These are phyloP conservation scores for Miscanthus sacchariflorus DNA, from an alignment of 202 grass and related monocot genomes.

Conservation along the genomic window DNA sequence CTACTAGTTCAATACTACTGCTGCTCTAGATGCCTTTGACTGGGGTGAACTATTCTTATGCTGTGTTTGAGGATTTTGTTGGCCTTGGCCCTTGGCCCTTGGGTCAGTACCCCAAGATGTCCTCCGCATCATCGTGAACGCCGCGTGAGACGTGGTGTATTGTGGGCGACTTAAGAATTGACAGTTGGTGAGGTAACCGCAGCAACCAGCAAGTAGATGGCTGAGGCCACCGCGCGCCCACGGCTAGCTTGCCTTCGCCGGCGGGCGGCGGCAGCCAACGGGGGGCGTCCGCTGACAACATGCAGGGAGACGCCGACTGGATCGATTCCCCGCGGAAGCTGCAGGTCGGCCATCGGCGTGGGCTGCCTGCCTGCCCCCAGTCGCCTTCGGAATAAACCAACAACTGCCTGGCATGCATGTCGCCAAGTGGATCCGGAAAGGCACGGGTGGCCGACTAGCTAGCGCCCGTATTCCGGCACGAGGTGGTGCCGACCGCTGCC, in stretches of 20 bases:
- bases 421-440: neutral
- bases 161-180: neutral
- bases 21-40: conserved; percentile 5
- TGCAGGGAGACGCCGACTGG: too few relatives aligned
- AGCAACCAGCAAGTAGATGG: neutral
- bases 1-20: neutral
- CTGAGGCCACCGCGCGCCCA: too few relatives aligned
- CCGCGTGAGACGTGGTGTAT: too few relatives aligned
- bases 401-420: neutral
- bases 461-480: neutral
- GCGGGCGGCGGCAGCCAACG: neutral
- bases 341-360: neutral
- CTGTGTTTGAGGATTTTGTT: neutral
- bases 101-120: neutral
- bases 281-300: neutral
- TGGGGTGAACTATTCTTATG: neutral
- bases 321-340: neutral
- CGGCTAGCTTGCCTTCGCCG: neutral
- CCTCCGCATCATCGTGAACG: too few relatives aligned
- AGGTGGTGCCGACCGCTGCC: neutral
- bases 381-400: neutral
- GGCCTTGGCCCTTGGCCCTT: too few relatives aligned
- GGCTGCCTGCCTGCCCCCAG: neutral
- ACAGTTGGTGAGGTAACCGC: neutral
- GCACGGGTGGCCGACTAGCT: neutral